Percentiles rank a stretch among this genome's conserved stretches.
Conservation (phyloP, 176 grass and related monocot genomes). For the Avena eriantha region DNA sequence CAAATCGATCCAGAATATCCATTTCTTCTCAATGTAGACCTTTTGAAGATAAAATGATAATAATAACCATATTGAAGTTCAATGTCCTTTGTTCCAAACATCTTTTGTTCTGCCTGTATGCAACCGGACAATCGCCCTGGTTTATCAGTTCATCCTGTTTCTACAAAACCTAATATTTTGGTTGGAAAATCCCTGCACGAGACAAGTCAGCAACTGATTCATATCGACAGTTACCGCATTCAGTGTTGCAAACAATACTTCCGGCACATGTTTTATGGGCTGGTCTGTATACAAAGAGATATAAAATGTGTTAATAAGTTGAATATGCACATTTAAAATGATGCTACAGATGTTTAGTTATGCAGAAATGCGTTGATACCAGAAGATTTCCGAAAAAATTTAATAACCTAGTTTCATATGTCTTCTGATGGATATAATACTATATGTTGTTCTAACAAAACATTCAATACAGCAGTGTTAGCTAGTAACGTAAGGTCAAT, state of each 20-base stretch:
- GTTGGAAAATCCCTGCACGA: conserved; percentile 7
- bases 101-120: neutral
- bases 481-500: neutral
- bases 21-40: conserved; percentile 3
- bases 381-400: conserved; percentile 6
- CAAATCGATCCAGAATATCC: conserved; percentile 11
- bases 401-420: neutral
- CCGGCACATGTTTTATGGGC: neutral
- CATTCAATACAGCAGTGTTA: conserved; percentile 1
- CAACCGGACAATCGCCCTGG: neutral
- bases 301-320: neutral
- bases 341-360: neutral
- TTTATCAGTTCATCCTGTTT: conserved; percentile 10
- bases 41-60: conserved; percentile 6
- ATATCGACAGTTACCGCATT: neutral
- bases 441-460: neutral
- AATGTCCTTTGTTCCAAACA: conserved; percentile 23
- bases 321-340: neutral
- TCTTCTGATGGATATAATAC: neutral
- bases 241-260: conserved; percentile 1
- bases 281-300: neutral
- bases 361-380: neutral
- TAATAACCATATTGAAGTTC: neutral
- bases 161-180: neutral
- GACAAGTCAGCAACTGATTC: neutral